Evolutionary conservation across 495 filamentous ascomycete species (phyloP), one percentile per base, ranked within the genome.

Genomic region (Aspergillus sclerotiicarbonarius): DNA sequence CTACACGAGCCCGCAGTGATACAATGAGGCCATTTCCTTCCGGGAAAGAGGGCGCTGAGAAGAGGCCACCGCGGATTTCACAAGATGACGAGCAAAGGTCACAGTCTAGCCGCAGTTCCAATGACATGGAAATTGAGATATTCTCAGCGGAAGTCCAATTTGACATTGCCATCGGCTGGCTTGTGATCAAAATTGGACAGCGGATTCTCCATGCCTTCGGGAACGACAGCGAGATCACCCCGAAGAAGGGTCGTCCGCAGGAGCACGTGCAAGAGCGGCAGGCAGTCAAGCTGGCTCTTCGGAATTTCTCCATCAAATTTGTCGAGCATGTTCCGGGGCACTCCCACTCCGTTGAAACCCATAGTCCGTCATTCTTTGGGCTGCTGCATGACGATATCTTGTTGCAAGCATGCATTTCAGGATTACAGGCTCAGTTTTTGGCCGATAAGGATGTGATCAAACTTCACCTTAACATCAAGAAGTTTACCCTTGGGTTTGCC

Each of bases 401-500:
- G 9, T 67, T 79, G 20, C 71, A 70, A 47, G 31, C 65, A 2
- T 62, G 53, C 13, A 54, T 64, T 16, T 64, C 69, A 25, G 74
- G 64, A 0, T 33, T 73, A 44, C 65, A 63, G 43, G 56, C 65
- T n/a, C 59, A 65, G 8, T 57, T 73, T n/a, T 65, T 62, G 8
- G 18, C 56, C 2, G 49, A 55, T 35, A 59, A 63, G 10, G 60
- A 63, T 25, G 64, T 32, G 21, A 66, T 61, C 13, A 70, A 63
- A 12, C 52, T 78, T 5, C 62, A 63, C 13, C 58, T 77, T 8
- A 51, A 69, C 47, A 64, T 93, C 3, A 79, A 85, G 41, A 90
- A 86, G 58, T 87, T 96, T 64, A 74, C 67, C 0, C 83, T 96
- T 53, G 90, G 89, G 8, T 90, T 89, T 70, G 80, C 81, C 7